A percentile compares a stretch with the other conserved stretches of the same genome.
These are phyloP conservation scores for Gloeophyllum trabeum DNA, from an alignment of 768 basidiomycete species.

Conservation along the genomic window DNA sequence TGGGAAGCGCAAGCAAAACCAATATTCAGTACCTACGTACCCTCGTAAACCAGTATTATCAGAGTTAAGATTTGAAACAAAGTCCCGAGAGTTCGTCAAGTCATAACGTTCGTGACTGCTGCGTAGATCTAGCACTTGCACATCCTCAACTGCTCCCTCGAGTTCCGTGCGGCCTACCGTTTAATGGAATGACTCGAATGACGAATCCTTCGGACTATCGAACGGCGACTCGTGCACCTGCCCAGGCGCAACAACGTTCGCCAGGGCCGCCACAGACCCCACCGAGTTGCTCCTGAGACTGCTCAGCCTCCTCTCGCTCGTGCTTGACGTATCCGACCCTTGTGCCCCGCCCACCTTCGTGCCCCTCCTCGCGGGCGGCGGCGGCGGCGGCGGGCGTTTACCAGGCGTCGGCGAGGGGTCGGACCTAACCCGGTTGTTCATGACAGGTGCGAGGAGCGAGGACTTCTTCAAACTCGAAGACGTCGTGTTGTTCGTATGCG, in stretches of 20 bases:
- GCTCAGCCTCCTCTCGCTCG: constrained; percentile 6
- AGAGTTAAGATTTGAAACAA: too few relatives aligned
- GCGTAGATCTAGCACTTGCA: too few relatives aligned
- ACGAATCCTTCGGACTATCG: constrained; percentile 38
- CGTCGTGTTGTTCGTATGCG: too few relatives aligned
- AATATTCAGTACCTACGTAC: too few relatives aligned
- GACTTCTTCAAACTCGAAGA: too few relatives aligned
- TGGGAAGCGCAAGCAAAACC: too few relatives aligned
- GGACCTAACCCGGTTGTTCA: not conserved
- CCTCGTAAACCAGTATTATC: too few relatives aligned
- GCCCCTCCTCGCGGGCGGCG: not conserved
- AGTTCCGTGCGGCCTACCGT: too few relatives aligned
- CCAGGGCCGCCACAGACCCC: constrained; percentile 5
- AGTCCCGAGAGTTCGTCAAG: too few relatives aligned
- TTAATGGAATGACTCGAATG: constrained; percentile 25
- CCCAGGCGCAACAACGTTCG: constrained; percentile 14
- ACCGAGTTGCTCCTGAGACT: constrained; percentile 2
- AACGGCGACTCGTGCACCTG: constrained; percentile 45
- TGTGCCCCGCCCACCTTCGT: constrained; percentile 12
- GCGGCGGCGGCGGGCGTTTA: constrained; percentile 2
- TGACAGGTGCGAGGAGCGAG: not conserved
- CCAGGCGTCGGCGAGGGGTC: constrained; percentile 1
- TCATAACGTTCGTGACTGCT: too few relatives aligned
- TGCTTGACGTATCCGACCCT: constrained; percentile 17
- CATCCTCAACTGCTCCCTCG: too few relatives aligned